Evolutionary conservation across 2,329 filamentous ascomycete genomes (phyloP).

Genomic region (Cercospora nicotianae): DNA sequence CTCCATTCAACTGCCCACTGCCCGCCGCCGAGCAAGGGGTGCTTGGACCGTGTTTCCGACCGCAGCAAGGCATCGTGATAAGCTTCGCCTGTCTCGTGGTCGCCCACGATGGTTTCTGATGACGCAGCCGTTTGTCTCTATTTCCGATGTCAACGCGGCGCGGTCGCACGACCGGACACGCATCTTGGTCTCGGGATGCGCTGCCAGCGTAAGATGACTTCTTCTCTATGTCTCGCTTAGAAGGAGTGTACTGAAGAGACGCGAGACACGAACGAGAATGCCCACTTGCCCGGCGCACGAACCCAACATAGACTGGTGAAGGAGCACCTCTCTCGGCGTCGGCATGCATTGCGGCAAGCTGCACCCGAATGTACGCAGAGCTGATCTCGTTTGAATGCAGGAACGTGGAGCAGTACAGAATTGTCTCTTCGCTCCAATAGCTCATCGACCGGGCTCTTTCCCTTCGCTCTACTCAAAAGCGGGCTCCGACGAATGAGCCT

Average conservation of each 20-base stretch:
- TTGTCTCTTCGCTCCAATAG: neutral
- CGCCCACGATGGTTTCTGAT: slow-evolving; percentile 3
- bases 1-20: slow-evolving; percentile 5
- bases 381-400: neutral
- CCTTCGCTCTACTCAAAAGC: neutral
- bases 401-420: neutral
- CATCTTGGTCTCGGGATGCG: neutral
- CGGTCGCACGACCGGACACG: neutral
- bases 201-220: neutral
- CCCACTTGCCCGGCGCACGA: neutral
- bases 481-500: neutral
- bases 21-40: slow-evolving; percentile 4
- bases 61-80: slow-evolving; percentile 1
- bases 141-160: slow-evolving; percentile 8
- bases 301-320: neutral
- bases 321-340: neutral
- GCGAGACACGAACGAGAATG: neutral
- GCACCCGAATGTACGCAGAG: neutral
- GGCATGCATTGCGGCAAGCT: slow-evolving; percentile 1
- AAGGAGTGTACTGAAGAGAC: neutral
- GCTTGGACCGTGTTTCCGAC: slow-evolving; percentile 10
- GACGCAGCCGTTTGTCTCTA: neutral
- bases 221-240: neutral
- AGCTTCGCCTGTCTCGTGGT: slow-evolving; percentile 6
- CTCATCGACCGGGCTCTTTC: neutral